A percentile compares a stretch with the other conserved stretches of the same genome.
These are phyloP conservation scores for Aspergillus ustus DNA, from an alignment of 2,329 filamentous ascomycete genomes.

Conservation along the genomic window DNA sequence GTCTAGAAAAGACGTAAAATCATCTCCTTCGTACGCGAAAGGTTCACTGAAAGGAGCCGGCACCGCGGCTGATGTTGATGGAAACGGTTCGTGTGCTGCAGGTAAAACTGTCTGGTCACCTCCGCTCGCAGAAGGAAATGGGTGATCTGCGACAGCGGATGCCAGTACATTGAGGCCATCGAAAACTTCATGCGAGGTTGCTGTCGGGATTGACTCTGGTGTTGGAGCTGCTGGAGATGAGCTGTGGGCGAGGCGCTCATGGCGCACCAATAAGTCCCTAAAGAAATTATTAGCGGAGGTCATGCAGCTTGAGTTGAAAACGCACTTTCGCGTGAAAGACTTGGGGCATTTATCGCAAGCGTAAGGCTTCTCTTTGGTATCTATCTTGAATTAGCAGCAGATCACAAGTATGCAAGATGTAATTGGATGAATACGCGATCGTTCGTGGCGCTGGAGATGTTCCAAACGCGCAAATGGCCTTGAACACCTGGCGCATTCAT, in stretches of 20 bases:
- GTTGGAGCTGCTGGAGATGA: conserved; percentile 19
- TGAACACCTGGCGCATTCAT: conserved; percentile 37
- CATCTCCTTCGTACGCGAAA: conserved; percentile 35
- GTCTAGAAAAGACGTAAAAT: conserved; percentile 42
- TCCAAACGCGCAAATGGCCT: conserved; percentile 39
- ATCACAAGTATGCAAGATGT: conserved; percentile 13
- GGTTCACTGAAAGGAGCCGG: conserved; percentile 28
- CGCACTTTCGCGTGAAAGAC: conserved; percentile 41
- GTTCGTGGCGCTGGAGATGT: conserved; percentile 42
- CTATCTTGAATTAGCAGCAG: conserved; percentile 21
- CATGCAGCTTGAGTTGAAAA: background rate
- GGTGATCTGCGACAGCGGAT: conserved; percentile 32
- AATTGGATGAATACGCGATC: conserved; percentile 33
- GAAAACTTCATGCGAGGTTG: conserved; percentile 27
- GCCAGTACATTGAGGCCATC: conserved; percentile 36
- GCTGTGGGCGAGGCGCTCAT: conserved; percentile 37
- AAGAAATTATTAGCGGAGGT: background rate
- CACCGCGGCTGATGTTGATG: conserved; percentile 20
- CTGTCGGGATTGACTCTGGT: conserved; percentile 16
- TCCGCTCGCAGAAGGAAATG: conserved; percentile 16
- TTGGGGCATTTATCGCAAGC: conserved; percentile 36
- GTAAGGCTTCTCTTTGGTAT: conserved; percentile 43
- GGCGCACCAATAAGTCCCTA: conserved; percentile 38
- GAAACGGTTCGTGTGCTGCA: conserved; percentile 18
- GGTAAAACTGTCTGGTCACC: conserved; percentile 14